Evolutionary conservation across 768 basidiomycete genomes (phyloP).

Genomic region (Sporobolomyces roseus): DNA sequence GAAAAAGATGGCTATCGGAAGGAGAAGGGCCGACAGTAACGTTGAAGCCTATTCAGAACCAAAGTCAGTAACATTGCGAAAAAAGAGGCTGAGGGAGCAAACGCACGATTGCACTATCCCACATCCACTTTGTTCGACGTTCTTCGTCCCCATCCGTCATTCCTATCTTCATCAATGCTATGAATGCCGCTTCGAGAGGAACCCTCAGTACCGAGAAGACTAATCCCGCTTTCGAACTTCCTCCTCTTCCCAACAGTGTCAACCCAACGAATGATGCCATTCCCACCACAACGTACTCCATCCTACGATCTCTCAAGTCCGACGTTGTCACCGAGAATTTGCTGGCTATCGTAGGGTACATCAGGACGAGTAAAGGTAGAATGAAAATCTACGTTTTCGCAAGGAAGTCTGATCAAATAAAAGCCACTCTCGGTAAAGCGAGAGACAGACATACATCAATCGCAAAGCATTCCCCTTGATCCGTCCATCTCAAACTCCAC

Average conservation of each 20-base stretch:
- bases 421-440: too few species aligned
- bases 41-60: background rate
- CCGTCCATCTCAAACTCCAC: background rate
- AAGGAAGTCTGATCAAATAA: too few species aligned
- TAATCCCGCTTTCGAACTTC: background rate
- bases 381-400: background rate
- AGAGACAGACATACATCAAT: constrained; percentile 16
- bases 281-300: background rate
- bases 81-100: background rate
- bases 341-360: background rate
- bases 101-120: background rate
- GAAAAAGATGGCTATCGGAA: background rate
- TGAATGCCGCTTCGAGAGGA: background rate
- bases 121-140: background rate
- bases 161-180: background rate
- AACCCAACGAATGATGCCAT: background rate
- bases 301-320: background rate
- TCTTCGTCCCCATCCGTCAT: background rate
- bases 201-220: background rate
- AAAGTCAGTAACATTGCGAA: too few species aligned
- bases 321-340: background rate
- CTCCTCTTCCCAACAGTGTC: background rate
- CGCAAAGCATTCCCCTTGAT: constrained; percentile 12
- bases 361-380: background rate
- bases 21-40: background rate